Evolutionary conservation across 371 early-diverging fungal genomes (phyloP), one percentile per base, ranked within the genome.

Genomic region (Pancytospora philotis): DNA sequence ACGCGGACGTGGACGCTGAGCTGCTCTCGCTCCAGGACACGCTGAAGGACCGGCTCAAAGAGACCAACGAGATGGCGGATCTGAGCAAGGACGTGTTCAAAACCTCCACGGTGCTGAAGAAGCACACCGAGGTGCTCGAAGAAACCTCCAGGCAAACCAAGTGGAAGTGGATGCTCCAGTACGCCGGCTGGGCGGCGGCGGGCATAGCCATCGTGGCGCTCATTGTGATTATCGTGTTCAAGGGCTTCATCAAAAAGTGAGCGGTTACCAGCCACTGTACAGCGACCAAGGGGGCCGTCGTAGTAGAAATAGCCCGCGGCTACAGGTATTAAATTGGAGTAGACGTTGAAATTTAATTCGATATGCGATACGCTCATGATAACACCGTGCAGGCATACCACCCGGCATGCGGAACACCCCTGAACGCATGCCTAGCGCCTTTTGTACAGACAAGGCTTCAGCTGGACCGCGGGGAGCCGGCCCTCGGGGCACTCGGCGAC

Each of bases 371-470:
- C n/a, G n/a, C n/a, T n/a, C n/a, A n/a, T n/a, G n/a, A n/a, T n/a
- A n/a, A n/a, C n/a, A n/a, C n/a, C n/a, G n/a, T n/a, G n/a, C n/a
- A n/a, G n/a, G n/a, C n/a, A n/a, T n/a, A n/a, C n/a, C n/a, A n/a
- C n/a, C n/a, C n/a, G n/a, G n/a, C n/a, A n/a, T n/a, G n/a, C n/a
- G n/a, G n/a, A n/a, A n/a, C n/a, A n/a, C n/a, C n/a, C n/a, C n/a
- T n/a, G n/a, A n/a, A n/a, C n/a, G n/a, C n/a, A n/a, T 19, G 0
- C 1, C 51, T 68, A 80, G 67, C 80, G 73, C 49, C 74, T 80
- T 52, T 80, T 80, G 67, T 80, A 80, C 19, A 71, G 36, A 45
- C 80, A 78, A n/a, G 75, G 66, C 61, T 73, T 72, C 13, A 80
- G 59, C 48, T 39, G 31, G 19, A 80, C 65, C 22, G 34, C 45